A percentile compares a stretch with the other conserved stretches of the same genome.
phyloP scores from a whole-genome alignment of 1,284 basidiomycete genomes.

The Leucoagaricus sp. region DNA sequence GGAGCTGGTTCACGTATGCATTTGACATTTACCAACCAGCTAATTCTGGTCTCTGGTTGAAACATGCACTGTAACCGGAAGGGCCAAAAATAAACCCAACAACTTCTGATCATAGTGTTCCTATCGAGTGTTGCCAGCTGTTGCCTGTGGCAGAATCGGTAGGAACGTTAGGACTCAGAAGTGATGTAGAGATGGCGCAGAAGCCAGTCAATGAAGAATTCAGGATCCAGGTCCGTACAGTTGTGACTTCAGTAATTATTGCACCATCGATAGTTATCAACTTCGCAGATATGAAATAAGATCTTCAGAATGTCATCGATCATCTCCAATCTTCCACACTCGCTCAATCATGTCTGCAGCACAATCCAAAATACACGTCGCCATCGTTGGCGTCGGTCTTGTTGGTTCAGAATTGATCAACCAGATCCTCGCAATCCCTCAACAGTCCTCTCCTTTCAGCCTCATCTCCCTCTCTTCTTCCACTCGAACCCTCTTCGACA shows the following conservation, averaged over 20 bases:
- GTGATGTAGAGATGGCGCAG: neutral
- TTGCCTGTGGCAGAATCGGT: too few relatives aligned
- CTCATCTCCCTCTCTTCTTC: conserved; percentile 83
- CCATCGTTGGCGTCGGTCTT: conserved; percentile 85
- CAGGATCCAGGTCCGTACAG: neutral
- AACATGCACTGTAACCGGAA: too few relatives aligned
- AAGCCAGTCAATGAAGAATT: neutral
- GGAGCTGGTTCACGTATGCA: too few relatives aligned
- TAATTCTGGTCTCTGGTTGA: too few relatives aligned
- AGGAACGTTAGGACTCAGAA: neutral
- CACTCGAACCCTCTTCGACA: conserved; percentile 63
- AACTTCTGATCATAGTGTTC: too few relatives aligned
- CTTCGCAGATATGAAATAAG: conserved; percentile 2
- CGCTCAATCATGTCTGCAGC: conserved; percentile 19
- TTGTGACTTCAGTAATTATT: neutral
- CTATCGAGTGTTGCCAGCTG: too few relatives aligned
- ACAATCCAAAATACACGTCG: conserved; percentile 51
- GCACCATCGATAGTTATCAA: conserved; percentile 9
- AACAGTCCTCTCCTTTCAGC: conserved; percentile 62
- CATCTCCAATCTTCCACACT: conserved; percentile 4
- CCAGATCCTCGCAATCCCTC: conserved; percentile 72
- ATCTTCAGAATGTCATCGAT: neutral
- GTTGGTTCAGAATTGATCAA: conserved; percentile 85
- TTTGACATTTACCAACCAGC: too few relatives aligned
- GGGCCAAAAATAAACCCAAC: too few relatives aligned